Base-by-base conservation (phyloP, 768 basidiomycete species). In the Fistulinella prunicolor region DNA sequence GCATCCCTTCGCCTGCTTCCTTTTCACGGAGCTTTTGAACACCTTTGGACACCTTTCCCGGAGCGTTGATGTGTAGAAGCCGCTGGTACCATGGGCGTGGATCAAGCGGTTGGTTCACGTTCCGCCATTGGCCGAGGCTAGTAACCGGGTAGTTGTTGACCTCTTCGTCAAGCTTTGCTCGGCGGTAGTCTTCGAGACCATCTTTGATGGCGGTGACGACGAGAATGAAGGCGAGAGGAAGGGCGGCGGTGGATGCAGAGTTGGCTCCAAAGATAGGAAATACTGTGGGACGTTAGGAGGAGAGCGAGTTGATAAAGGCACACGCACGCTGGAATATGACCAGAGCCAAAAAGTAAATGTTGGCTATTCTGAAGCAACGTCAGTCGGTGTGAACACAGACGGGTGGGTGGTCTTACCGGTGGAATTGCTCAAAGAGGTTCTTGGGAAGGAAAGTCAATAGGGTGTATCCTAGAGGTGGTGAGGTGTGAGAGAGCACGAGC, bases 121-220 rank as follows among this genome's bases (percentile, higher is more conserved):
- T 98, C 47, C 76, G 77, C 91, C 92, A 96, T 36, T 87, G 80
- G 6, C 83, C 84, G 10, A 99, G 80, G 55, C 90, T 90, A 1
- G 94, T 97, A 12, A 88, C 85, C 3, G 94, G 90, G 0, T 89
- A 93, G 44, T 84, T 96, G 72, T 99, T 99, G 56, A 97, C 94
- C 60, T 93, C 84, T 51, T 96, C 88, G 64, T 99, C 95, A 34
- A 94, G 76, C 9, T 69, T 58, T 9, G 86, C 87, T 42, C 95
- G 84, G n/a, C 94, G 83, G 64, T 91, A 94, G 69, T 99, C 95
- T 70, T 98, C 95, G 28, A 97, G 73, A 7, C 86, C 95, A 64
- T 99, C 95, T 69, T 97, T 99, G 73, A 96, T 79, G 3, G 87
- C 94, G 14, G 95, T 97, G 42, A 95, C 86, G 23, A 73, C 64